Evolutionary conservation across 345 rosid genomes (phyloP).

Genomic region (Atalantia buxifolia): DNA sequence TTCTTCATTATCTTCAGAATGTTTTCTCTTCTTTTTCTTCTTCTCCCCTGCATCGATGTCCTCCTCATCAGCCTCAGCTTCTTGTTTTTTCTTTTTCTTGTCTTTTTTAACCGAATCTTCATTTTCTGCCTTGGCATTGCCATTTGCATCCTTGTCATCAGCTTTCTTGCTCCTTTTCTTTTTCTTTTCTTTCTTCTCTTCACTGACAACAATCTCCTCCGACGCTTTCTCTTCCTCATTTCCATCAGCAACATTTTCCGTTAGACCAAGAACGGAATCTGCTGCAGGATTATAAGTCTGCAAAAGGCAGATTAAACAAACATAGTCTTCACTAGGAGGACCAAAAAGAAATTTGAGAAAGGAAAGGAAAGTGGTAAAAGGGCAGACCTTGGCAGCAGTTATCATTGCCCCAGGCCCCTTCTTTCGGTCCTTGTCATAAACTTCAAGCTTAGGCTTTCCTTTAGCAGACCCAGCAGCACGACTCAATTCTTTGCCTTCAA

Average conservation of each 20-base stretch:
- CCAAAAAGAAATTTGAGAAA: not conserved
- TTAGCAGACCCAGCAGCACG: slow-evolving; percentile 81
- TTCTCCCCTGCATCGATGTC: slow-evolving; percentile 24
- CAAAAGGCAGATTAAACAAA: slow-evolving; percentile 5
- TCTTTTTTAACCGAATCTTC: slow-evolving; percentile 37
- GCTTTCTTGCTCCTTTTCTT: slow-evolving; percentile 40
- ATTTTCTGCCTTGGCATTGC: slow-evolving; percentile 25
- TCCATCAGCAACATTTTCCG: slow-evolving; percentile 21
- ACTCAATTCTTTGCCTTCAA: slow-evolving; percentile 74
- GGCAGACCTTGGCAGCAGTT: slow-evolving; percentile 76
- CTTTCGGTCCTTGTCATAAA: slow-evolving; percentile 78
- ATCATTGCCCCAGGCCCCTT: slow-evolving; percentile 63
- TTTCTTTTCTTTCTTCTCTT: slow-evolving; percentile 45
- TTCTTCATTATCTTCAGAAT: slow-evolving; percentile 7
- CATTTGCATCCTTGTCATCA: slow-evolving; percentile 30
- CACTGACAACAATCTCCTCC: slow-evolving; percentile 21
- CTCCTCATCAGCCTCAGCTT: slow-evolving; percentile 21
- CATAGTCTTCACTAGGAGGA: not conserved
- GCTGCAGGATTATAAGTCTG: slow-evolving; percentile 81
- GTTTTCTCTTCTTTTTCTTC: slow-evolving; percentile 42
- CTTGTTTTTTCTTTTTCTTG: slow-evolving; percentile 50
- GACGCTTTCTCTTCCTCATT: slow-evolving; percentile 16
- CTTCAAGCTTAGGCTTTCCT: slow-evolving; percentile 91
- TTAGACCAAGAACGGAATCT: slow-evolving; percentile 58
- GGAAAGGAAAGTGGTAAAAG: not conserved